Conservation (phyloP, 2,329 filamentous ascomycete species). For the Colletotrichum echinochloae region DNA sequence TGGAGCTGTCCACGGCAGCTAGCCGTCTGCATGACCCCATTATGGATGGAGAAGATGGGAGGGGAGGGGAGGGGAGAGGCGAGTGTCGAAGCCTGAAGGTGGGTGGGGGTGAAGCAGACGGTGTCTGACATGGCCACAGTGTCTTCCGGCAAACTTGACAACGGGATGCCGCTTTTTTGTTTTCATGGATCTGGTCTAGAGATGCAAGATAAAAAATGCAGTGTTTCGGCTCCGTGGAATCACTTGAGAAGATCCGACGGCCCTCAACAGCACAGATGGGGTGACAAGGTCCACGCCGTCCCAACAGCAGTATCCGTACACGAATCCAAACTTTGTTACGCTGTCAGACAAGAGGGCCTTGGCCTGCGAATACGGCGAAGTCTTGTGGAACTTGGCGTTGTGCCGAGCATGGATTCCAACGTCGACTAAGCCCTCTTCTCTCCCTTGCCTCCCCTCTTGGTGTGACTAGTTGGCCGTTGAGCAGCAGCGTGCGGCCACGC, state of each 20-base stretch:
- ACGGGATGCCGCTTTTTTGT: conserved; percentile 23
- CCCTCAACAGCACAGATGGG: conserved; percentile 4
- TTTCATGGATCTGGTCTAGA: conserved; percentile 19
- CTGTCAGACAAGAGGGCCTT: conserved; percentile 12
- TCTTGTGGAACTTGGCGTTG: conserved; percentile 20
- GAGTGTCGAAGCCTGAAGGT: conserved; percentile 7
- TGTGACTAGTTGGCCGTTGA: conserved; percentile 21
- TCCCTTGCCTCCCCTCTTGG: conserved; percentile 21
- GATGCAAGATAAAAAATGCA: conserved; percentile 11
- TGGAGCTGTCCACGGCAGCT: conserved; percentile 25
- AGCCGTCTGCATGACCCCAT: conserved; percentile 36
- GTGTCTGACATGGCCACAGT: conserved; percentile 28
- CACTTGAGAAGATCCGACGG: conserved; percentile 2
- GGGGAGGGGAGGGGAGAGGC: not conserved
- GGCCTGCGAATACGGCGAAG: not conserved
- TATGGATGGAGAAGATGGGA: conserved; percentile 7
- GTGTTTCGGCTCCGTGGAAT: conserved; percentile 10
- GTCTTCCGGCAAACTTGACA: conserved; percentile 14
- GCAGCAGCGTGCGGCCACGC: conserved; percentile 29
- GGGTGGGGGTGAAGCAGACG: conserved; percentile 15
- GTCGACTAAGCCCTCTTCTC: conserved; percentile 26
- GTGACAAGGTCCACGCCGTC: not conserved
- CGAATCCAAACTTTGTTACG: not conserved
- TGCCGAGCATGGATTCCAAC: conserved; percentile 27
- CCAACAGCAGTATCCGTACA: not conserved